Evolutionary conservation across 1,284 basidiomycete genomes (phyloP), one percentile per base, ranked within the genome.

Genomic region (Cryptococcus deneoformans): DNA sequence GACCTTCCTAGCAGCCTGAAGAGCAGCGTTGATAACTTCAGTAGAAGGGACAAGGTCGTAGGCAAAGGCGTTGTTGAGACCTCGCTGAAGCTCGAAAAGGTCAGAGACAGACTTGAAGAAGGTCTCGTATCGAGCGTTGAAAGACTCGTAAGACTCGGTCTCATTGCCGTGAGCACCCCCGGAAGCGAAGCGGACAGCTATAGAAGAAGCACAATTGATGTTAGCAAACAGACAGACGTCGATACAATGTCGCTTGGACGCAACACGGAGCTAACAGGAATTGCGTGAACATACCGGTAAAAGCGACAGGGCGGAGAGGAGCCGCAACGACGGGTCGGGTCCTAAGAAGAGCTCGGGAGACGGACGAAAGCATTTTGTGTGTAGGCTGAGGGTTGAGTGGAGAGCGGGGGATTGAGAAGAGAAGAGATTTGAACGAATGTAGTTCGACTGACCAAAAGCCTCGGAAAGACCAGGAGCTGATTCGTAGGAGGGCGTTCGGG

Each of bases 41-140:
- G 91, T 86, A 8, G 92, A 87, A 46, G 95, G 95, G 34, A 99
- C 96, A 63, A 99, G 85, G 79, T 99, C 95, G 80, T 99, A 95
- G 1, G 95, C 91, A 77, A 99, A 99, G 81, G 92, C 96, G 85
- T 99, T 99, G 85, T 99, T 99, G 68, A 99, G 83, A 49, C 95
- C 95, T 60, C 95, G 89, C 80, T 97, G 92, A 65, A 95, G 88
- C 82, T 98, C 94, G 76, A 98, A 98, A 62, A 96, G 85, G 82
- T 98, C 95, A 76, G 92, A 86, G 53, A 93, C 92, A 54, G 86
- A 84, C 73, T 89, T 82, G 83, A 98, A 98, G 82, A 98, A 99
- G 67, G 84, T 82, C 74, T 92, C 87, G 81, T 97, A 98, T 74
- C 94, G 90, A 62, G 87, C 83, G 75, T 90, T 92, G 83, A 98